Conservation (phyloP, 441 rosid genomes). For the Melastoma candidum region DNA sequence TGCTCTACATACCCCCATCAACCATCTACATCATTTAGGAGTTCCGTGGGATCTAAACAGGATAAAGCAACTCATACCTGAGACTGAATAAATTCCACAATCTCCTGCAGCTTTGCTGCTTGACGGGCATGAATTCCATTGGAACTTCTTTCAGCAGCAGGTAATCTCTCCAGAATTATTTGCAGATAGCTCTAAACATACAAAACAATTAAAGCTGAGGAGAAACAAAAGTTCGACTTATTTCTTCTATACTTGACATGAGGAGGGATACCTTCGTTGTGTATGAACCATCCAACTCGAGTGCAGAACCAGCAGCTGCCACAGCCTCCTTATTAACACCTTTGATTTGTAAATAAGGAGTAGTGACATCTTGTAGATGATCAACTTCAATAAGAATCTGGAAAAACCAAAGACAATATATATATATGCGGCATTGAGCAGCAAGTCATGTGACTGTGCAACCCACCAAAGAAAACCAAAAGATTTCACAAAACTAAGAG, state of each 20-base stretch:
- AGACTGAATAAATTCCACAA: slow-evolving; percentile 83
- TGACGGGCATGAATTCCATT: slow-evolving; percentile 71
- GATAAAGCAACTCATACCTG: slow-evolving; percentile 39
- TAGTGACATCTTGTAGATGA: slow-evolving; percentile 74
- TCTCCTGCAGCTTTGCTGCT: slow-evolving; percentile 83
- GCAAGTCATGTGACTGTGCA: not conserved
- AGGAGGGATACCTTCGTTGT: slow-evolving; percentile 71
- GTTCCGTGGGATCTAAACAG: too few relatives aligned
- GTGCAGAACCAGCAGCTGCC: slow-evolving; percentile 81
- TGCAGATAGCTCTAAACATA: slow-evolving; percentile 71
- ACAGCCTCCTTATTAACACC: slow-evolving; percentile 95
- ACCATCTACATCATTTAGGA: too few relatives aligned
- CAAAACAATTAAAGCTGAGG: slow-evolving; percentile 1
- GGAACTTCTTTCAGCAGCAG: slow-evolving; percentile 59
- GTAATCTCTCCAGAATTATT: slow-evolving; percentile 80
- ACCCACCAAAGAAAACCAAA: not conserved
- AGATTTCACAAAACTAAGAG: slow-evolving; percentile 3
- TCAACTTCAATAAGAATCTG: slow-evolving; percentile 94
- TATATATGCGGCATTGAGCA: slow-evolving; percentile 3
- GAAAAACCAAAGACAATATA: slow-evolving; percentile 11
- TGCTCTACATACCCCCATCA: too few relatives aligned
- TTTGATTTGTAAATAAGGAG: slow-evolving; percentile 89
- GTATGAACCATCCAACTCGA: slow-evolving; percentile 84
- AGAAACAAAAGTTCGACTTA: not conserved
- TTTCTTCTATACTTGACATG: not conserved